Percentiles rank a stretch among this genome's conserved stretches.
Conservation (phyloP, 495 filamentous ascomycete genomes). For the Glutinoglossum americanum region DNA sequence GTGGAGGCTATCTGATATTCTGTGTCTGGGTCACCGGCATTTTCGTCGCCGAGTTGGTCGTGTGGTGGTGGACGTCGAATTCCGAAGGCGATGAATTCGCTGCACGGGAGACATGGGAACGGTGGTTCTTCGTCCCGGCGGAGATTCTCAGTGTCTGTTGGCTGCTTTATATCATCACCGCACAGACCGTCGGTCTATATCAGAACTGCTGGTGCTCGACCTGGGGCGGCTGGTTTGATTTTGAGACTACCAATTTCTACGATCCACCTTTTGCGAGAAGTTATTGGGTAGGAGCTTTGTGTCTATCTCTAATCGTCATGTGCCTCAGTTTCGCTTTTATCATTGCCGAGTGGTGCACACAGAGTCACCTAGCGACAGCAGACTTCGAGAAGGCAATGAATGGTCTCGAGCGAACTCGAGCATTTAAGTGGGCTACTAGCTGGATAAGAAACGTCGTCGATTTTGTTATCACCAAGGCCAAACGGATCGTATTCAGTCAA, state of each 20-base stretch:
- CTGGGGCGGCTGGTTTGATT: constrained; percentile 15
- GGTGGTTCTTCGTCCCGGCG: background rate
- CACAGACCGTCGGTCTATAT: constrained; percentile 17
- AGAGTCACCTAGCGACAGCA: constrained; percentile 14
- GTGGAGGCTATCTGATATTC: constrained; percentile 25
- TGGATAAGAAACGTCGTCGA: background rate
- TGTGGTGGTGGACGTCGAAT: constrained; percentile 15
- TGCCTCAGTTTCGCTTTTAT: constrained; percentile 16
- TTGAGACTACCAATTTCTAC: constrained; percentile 3
- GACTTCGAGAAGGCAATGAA: constrained; percentile 2
- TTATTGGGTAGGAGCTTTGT: constrained; percentile 18
- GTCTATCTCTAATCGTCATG: constrained; percentile 14
- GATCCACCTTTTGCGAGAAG: background rate
- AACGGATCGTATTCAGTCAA: background rate
- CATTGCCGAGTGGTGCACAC: constrained; percentile 16
- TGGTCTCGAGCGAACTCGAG: background rate
- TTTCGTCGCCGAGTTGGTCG: constrained; percentile 18
- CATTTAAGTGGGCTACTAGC: background rate
- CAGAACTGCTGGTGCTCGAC: constrained; percentile 14
- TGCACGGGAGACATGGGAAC: background rate
- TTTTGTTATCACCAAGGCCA: background rate
- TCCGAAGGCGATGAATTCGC: background rate
- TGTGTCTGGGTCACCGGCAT: constrained; percentile 12
- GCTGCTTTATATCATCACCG: constrained; percentile 16
- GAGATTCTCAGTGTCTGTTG: constrained; percentile 7